Conservation (phyloP, 2,329 filamentous ascomycete genomes). For the Lithohypha guttulata region DNA sequence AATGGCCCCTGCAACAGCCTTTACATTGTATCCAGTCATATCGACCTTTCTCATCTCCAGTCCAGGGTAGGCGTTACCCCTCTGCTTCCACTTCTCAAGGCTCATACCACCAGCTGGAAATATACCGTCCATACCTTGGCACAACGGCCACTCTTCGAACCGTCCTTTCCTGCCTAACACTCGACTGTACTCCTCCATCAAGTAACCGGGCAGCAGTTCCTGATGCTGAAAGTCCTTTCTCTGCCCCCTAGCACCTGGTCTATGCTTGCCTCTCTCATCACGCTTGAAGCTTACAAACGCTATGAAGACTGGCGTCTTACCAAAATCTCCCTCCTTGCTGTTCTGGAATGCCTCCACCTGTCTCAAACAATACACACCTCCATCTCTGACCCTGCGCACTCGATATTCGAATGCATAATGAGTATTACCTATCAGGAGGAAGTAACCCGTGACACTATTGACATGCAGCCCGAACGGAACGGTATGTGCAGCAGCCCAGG, state of each 20-base stretch:
- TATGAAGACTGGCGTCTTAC: slow-evolving; percentile 14
- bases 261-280: slow-evolving; percentile 9
- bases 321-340: slow-evolving; percentile 8
- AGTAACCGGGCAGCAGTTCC: slow-evolving; percentile 21
- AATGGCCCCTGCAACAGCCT: slow-evolving; percentile 17
- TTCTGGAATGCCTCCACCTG: slow-evolving; percentile 44
- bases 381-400: slow-evolving; percentile 41
- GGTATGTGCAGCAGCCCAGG: slow-evolving; percentile 46
- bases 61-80: slow-evolving; percentile 29
- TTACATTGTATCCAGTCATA: slow-evolving; percentile 40
- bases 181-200: slow-evolving; percentile 24
- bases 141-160: slow-evolving; percentile 27
- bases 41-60: slow-evolving; percentile 43
- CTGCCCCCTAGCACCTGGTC: slow-evolving; percentile 8
- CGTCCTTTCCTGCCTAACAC: slow-evolving; percentile 24
- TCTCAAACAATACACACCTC: slow-evolving; percentile 42
- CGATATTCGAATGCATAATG: slow-evolving; percentile 41
- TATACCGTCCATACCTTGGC: slow-evolving; percentile 28
- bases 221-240: slow-evolving; percentile 13
- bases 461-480: slow-evolving; percentile 40
- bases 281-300: slow-evolving; percentile 19
- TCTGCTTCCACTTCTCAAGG: slow-evolving; percentile 22
- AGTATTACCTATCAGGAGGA: slow-evolving; percentile 38
- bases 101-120: slow-evolving; percentile 26
- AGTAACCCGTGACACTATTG: slow-evolving; percentile 44